Conservation (phyloP, 495 filamentous ascomycete species). For the Xylaria palmicola region DNA sequence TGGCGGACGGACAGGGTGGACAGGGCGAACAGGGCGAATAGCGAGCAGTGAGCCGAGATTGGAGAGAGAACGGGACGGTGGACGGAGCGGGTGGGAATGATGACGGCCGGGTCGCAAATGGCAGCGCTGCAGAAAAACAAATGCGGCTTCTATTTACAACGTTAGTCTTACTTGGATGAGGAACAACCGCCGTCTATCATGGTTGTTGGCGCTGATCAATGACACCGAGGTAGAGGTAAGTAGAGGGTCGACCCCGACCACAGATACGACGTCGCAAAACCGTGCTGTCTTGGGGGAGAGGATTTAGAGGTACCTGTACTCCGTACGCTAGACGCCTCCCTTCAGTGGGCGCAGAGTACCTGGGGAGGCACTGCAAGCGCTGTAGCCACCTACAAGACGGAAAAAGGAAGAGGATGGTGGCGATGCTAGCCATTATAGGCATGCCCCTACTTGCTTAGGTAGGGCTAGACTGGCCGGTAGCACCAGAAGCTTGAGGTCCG, state of each 20-base stretch:
- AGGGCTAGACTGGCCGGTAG: no score
- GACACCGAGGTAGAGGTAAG: not conserved
- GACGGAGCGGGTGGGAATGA: not conserved
- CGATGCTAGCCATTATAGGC: no score
- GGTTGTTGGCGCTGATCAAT: constrained; percentile 6
- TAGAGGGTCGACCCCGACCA: constrained; percentile 1
- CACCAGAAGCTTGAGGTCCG: no score
- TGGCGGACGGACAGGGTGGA: not conserved
- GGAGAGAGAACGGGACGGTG: not conserved
- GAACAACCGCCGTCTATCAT: not conserved
- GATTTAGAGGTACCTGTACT: not conserved
- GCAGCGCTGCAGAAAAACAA: not conserved
- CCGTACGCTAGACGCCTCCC: no score
- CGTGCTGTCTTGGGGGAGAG: not conserved
- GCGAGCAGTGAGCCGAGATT: not conserved
- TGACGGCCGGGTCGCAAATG: not conserved
- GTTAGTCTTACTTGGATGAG: not conserved
- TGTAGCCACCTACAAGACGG: no score
- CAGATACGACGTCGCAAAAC: constrained; percentile 15
- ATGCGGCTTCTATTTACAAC: not conserved
- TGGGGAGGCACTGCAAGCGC: no score
- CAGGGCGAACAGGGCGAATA: not conserved
- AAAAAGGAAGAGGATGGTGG: no score
- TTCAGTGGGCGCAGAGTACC: no score
- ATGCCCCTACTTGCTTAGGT: no score